These are phyloP conservation scores for Pythium aquatile DNA, from an alignment of 352 stramenopile genomes.

Conservation along the genomic window DNA sequence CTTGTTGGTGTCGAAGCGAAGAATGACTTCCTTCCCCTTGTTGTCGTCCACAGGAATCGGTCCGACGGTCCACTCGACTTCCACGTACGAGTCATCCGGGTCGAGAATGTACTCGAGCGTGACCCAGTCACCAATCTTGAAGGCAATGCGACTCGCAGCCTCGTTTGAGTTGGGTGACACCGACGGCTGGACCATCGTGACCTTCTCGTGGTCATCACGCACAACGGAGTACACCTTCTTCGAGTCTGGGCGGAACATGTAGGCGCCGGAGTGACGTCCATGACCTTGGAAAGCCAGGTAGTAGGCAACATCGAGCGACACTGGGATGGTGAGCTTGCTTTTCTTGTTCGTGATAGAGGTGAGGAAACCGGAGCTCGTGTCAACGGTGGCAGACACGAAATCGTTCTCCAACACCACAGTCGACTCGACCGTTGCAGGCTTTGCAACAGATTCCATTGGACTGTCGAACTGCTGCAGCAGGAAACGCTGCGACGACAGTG, in stretches of 20 bases:
- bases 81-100: slow-evolving; percentile 82
- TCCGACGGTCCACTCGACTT: slow-evolving; percentile 94
- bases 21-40: slow-evolving; percentile 96
- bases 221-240: slow-evolving; percentile 55
- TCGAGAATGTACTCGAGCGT: slow-evolving; percentile 90
- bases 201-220: slow-evolving; percentile 22
- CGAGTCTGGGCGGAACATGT: slow-evolving; percentile 94
- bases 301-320: slow-evolving; percentile 53
- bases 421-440: not conserved
- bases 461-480: slow-evolving; percentile 45
- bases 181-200: slow-evolving; percentile 31
- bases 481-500: slow-evolving; percentile 49
- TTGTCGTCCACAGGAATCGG: slow-evolving; percentile 71
- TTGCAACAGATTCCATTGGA: slow-evolving; percentile 14
- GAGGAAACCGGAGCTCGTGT: slow-evolving; percentile 48
- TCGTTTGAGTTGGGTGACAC: slow-evolving; percentile 29
- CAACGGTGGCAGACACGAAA: slow-evolving; percentile 50
- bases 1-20: slow-evolving; percentile 77
- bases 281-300: slow-evolving; percentile 59
- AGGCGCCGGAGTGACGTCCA: slow-evolving; percentile 92
- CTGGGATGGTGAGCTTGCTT: slow-evolving; percentile 55
- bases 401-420: slow-evolving; percentile 60
- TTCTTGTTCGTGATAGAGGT: slow-evolving; percentile 72
- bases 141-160: slow-evolving; percentile 47
- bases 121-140: slow-evolving; percentile 87